Base-by-base conservation (phyloP, 2,329 filamentous ascomycete species). In the Talaromyces sp. region DNA sequence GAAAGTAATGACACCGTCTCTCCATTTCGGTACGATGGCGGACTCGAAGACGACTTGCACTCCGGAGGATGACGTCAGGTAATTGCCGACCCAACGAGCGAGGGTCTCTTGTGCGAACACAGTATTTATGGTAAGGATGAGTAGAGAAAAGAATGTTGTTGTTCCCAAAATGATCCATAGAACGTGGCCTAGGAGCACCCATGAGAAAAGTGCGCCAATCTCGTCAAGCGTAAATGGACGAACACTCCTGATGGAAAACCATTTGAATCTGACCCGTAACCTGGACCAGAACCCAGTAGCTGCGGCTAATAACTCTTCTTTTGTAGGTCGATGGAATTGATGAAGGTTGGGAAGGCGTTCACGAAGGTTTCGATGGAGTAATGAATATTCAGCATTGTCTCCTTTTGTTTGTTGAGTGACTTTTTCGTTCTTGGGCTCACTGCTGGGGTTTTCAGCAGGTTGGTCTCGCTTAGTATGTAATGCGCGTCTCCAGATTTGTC, bases 21-120 rank as follows among this genome's bases (percentile, higher is more conserved):
- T 89, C 95, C 95, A 99, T 75, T 91, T 95, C 11, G 95, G 95
- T 22, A 99, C 95, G 72, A 99, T 97, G 24, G 95, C 95, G 45
- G 92, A 97, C 79, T 99, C 95, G 75, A 99, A 99, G 62, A 99
- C 90, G 37, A 99, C 91, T 45, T 93, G 95, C 57, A 98, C 84
- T 6, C 95, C 95, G 9, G 93, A 95, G 19, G 93, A 97, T 74
- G 94, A 89, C 2, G 95, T 99, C 31, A 99, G 82, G 77, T 98
- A 97, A 77, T 97, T 96, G 16, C 95, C 95, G 58, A 98, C 87
- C 91, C 92, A 96, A 72, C 91, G 87, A 24, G 94, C 95, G 35
- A 99, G 83, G 3, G 92, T 96, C 87, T 99, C 95, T 83, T 99
- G 95, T 2, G 95, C 95, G 79, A 98, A 91, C 37, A 98, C 93